Conservation (phyloP, 2,329 filamentous ascomycete species). For the Coniochaeta hoffmannii region DNA sequence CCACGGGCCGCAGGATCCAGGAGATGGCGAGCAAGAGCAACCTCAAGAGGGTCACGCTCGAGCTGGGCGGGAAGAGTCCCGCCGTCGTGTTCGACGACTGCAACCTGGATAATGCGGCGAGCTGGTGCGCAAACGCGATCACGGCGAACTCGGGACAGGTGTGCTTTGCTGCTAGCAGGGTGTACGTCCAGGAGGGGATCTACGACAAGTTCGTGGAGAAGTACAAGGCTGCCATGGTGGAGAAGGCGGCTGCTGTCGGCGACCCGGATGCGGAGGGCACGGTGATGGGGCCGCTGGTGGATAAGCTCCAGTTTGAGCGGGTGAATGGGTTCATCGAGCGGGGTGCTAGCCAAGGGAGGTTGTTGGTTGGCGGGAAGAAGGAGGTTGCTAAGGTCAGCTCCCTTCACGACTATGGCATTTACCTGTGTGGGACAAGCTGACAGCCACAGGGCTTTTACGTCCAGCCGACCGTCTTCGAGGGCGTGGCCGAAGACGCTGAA, state of each 20-base stretch:
- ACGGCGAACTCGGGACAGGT: constrained; percentile 69
- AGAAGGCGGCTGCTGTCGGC: constrained; percentile 47
- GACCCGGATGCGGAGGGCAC: constrained; percentile 52
- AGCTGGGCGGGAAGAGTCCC: constrained; percentile 61
- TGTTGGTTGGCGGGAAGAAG: constrained; percentile 26
- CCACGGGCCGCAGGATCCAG: constrained; percentile 59
- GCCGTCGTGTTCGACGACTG: constrained; percentile 57
- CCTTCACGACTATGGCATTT: not conserved
- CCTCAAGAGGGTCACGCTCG: constrained; percentile 62
- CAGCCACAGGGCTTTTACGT: constrained; percentile 31
- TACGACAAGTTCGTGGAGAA: constrained; percentile 52
- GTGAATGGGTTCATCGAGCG: constrained; percentile 36
- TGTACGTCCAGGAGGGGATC: constrained; percentile 57
- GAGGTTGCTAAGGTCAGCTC: constrained; percentile 28
- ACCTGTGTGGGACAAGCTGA: not conserved
- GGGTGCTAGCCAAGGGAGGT: constrained; percentile 27
- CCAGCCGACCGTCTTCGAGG: constrained; percentile 37
- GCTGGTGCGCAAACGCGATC: constrained; percentile 32
- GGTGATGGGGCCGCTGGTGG: constrained; percentile 50
- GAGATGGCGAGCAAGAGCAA: constrained; percentile 52
- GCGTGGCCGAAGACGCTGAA: constrained; percentile 30
- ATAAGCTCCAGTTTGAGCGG: constrained; percentile 37
- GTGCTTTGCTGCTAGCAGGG: constrained; percentile 65
- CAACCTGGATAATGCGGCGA: constrained; percentile 51
- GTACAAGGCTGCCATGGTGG: constrained; percentile 53